Conservation (phyloP, 495 filamentous ascomycete species). For the Penicillium longicatenatum region DNA sequence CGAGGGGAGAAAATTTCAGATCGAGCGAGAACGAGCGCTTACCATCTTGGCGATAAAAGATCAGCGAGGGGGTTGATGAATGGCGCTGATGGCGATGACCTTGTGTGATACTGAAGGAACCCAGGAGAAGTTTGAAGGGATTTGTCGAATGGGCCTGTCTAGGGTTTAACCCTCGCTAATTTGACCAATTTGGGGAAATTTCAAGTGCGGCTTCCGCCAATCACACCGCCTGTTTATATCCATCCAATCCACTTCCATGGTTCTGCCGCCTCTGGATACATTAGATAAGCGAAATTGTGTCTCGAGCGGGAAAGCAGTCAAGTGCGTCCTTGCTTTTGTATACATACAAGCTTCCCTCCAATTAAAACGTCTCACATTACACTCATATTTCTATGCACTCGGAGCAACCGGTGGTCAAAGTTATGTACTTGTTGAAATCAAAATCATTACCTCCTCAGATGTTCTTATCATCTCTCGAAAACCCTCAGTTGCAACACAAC, state of each 20-base stretch:
- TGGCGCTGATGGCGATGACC: conserved; percentile 53
- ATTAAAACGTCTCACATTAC: conserved; percentile 21
- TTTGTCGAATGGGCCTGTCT: conserved; percentile 39
- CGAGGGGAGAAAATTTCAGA: conserved; percentile 11
- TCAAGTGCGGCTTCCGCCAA: conserved; percentile 25
- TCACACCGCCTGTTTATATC: conserved; percentile 19
- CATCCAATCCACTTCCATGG: conserved; percentile 2
- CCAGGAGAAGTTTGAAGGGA: conserved; percentile 44
- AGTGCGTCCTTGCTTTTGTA: conserved; percentile 14
- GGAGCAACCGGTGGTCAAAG: conserved; percentile 2
- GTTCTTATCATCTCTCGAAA: conserved; percentile 6
- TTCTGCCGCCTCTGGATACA: conserved; percentile 8
- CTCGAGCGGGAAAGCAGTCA: conserved; percentile 24
- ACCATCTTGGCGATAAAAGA: conserved; percentile 55
- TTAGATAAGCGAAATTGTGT: neutral
- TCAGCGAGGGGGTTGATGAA: conserved; percentile 52
- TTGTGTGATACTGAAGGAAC: conserved; percentile 43
- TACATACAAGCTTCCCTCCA: neutral
- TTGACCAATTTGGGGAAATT: conserved; percentile 25
- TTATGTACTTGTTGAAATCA: conserved; percentile 21
- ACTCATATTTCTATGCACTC: conserved; percentile 17
- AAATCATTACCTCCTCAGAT: conserved; percentile 20
- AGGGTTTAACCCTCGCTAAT: conserved; percentile 51
- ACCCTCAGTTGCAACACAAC: neutral
- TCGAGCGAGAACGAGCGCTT: conserved; percentile 26